These are phyloP conservation scores for Hyaloperonospora brassicae DNA, from an alignment of 352 stramenopile species.

Conservation along the genomic window DNA sequence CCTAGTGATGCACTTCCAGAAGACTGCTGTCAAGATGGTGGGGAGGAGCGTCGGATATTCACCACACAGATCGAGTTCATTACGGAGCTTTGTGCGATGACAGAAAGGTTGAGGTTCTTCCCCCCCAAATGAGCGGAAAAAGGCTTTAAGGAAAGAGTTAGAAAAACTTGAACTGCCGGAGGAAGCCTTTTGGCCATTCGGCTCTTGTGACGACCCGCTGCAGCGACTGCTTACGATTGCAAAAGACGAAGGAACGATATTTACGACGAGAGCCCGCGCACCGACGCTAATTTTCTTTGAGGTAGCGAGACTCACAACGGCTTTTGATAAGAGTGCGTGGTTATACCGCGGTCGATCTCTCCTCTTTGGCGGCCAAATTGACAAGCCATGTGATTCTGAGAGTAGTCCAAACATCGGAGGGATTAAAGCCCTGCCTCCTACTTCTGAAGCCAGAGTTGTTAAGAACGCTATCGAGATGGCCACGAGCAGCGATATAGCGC, in stretches of 20 bases:
- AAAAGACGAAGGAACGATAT: constrained; percentile 68
- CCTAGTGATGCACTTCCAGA: constrained; percentile 27
- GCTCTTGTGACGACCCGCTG: constrained; percentile 55
- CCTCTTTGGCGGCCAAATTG: constrained; percentile 30
- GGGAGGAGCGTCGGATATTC: constrained; percentile 44
- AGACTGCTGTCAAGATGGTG: constrained; percentile 23
- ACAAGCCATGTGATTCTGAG: constrained; percentile 17
- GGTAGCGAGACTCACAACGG: constrained; percentile 42
- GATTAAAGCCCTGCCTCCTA: constrained; percentile 10
- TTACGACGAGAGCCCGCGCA: constrained; percentile 79
- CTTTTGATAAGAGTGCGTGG: constrained; percentile 42
- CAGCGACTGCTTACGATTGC: constrained; percentile 57
- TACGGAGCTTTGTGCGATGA: constrained; percentile 64
- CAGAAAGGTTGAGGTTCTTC: constrained; percentile 59
- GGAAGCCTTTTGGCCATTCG: constrained; percentile 60
- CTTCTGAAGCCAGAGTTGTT: constrained; percentile 14
- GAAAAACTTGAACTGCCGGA: constrained; percentile 47
- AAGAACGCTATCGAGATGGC: constrained; percentile 69
- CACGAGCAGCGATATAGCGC: constrained; percentile 64
- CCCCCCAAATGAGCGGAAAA: constrained; percentile 50
- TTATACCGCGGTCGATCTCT: constrained; percentile 39
- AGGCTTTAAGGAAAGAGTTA: constrained; percentile 46
- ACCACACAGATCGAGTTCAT: constrained; percentile 66
- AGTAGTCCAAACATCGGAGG: constrained; percentile 16
- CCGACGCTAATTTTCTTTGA: constrained; percentile 83